Evolutionary conservation across 2,329 filamentous ascomycete species (phyloP), one percentile per base, ranked within the genome.

Genomic region (Diaporthe helianthi): DNA sequence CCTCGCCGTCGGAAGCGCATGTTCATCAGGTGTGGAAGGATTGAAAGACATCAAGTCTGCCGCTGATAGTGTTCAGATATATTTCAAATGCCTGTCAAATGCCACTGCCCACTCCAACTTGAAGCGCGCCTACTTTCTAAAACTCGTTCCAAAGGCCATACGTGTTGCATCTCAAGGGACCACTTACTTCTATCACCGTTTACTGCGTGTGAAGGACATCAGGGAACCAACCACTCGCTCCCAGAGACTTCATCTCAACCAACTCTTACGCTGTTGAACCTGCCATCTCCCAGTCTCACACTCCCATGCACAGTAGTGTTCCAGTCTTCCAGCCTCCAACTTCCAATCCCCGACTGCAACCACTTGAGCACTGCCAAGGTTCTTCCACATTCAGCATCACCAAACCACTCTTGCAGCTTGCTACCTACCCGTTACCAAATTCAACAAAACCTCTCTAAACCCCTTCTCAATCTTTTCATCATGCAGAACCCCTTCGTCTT

Each of bases 401-500:
- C n/a, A 19, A 22, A 13, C n/a, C n/a, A 29, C 41, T n/a, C 17
- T 7, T 33, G 46, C 31, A 8, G n/a, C n/a, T n/a, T n/a, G n/a
- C 31, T 19, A 6, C 1, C 46, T 31, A 41, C 24, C 13, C n/a
- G 10, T 4, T 38, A 22, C 19, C 24, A 26, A 24, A 9, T 15
- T 36, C 51, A 22, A 17, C 4, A 29, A 38, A 19, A 29, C 1
- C 19, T 19, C 49, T 38, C 52, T 49, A 26, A 24, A 36, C 0
- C 15, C 7, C 19, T 24, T 31, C 36, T 31, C 19, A 33, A 54
- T n/a, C 6, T 15, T 17, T 15, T 4, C 46, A 31, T 13, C 24
- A 66, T 66, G 64, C 38, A 66, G 29, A 33, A 33, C 52, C 8
- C 46, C 2, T n/a, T 58, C 17, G 29, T 41, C 53, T 26, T 60